Evolutionary conservation across 352 stramenopile species (phyloP).

Genomic region (Elongisporangium undulatum): DNA sequence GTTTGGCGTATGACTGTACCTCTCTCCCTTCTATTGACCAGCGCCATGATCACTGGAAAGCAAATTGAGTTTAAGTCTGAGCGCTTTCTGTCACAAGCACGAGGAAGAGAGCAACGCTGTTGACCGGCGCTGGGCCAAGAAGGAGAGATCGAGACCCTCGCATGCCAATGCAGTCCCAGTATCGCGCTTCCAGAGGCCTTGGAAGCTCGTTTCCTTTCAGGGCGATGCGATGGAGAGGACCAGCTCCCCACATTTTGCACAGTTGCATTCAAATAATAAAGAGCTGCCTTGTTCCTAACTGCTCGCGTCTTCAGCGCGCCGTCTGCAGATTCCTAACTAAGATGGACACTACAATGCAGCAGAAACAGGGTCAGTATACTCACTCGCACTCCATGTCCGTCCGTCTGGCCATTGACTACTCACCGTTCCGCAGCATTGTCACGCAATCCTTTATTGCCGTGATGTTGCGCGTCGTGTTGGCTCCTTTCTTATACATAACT

Average conservation of each 20-base stretch:
- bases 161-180: neutral
- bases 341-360: neutral
- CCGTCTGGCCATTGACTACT: slow-evolving; percentile 1
- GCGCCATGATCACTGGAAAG: neutral
- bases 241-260: neutral
- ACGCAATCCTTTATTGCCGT: slow-evolving; percentile 80
- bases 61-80: neutral
- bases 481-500: slow-evolving; percentile 83
- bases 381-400: neutral
- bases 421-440: slow-evolving; percentile 71
- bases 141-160: neutral
- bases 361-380: neutral
- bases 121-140: neutral
- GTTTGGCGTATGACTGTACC: neutral
- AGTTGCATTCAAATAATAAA: neutral
- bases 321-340: neutral
- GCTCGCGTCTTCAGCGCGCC: neutral
- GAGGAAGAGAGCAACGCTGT: neutral
- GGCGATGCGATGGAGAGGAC: neutral
- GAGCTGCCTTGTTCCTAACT: neutral
- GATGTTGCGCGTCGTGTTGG: slow-evolving; percentile 57
- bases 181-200: neutral
- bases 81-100: neutral
- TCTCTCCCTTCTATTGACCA: neutral
- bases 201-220: neutral